phyloP scores from a whole-genome alignment of 257 asterid genomes.

The Pogostemon cablin region DNA sequence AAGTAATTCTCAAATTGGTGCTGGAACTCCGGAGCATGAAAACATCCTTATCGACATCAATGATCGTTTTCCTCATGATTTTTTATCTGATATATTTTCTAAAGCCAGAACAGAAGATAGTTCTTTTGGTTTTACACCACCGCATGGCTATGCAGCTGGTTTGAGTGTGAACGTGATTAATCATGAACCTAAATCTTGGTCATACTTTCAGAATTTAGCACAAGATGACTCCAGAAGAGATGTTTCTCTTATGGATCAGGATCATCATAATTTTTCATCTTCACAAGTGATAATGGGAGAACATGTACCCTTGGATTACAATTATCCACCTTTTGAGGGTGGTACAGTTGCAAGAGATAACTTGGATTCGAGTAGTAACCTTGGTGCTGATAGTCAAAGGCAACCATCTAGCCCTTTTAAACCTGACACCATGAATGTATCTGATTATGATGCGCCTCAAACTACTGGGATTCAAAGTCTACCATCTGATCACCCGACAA shows the following conservation, averaged over 20 bases:
- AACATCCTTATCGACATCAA: constrained; percentile 79
- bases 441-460: constrained; percentile 61
- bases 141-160: constrained; percentile 63
- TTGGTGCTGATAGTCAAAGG: constrained; percentile 48
- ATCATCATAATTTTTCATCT: constrained; percentile 63
- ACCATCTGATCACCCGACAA: constrained; percentile 48
- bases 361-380: constrained; percentile 43
- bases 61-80: constrained; percentile 85
- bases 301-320: constrained; percentile 48
- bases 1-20: constrained; percentile 43
- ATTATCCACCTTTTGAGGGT: constrained; percentile 47
- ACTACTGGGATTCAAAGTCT: constrained; percentile 43
- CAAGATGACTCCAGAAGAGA: constrained; percentile 67
- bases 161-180: constrained; percentile 69
- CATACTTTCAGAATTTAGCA: constrained; percentile 77
- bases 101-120: constrained; percentile 52
- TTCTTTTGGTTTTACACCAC: constrained; percentile 42
- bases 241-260: constrained; percentile 93
- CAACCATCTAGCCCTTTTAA: constrained; percentile 40
- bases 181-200: constrained; percentile 84
- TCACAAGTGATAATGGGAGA: constrained; percentile 53
- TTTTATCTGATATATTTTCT: constrained; percentile 80
- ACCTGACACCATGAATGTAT: constrained; percentile 51
- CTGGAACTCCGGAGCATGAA: constrained; percentile 49
- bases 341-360: constrained; percentile 43